Evolutionary conservation across 768 basidiomycete genomes (phyloP).

Genomic region (Tylopilus felleus): DNA sequence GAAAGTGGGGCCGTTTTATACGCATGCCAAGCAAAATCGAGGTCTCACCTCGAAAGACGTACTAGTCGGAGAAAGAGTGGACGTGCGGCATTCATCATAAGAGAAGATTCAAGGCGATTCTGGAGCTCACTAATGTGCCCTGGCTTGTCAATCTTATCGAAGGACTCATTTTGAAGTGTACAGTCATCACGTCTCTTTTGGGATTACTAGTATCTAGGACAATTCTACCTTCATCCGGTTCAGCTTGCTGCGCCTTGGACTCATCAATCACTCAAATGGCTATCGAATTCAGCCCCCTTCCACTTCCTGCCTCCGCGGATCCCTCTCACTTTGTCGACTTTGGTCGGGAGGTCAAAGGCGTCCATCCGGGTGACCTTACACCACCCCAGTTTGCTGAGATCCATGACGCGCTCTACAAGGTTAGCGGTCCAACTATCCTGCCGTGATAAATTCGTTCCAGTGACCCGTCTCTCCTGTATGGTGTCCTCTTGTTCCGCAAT

Average conservation of each 20-base stretch:
- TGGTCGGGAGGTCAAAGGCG: slow-evolving; percentile 73
- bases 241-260: too few species aligned
- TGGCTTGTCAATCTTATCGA: too few species aligned
- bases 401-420: slow-evolving; percentile 73
- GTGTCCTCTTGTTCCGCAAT: slow-evolving; percentile 70
- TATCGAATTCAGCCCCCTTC: slow-evolving; percentile 61
- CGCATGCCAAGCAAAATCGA: not conserved
- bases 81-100: not conserved
- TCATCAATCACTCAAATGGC: slow-evolving; percentile 43
- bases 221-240: too few species aligned
- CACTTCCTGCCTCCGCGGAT: slow-evolving; percentile 70
- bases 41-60: not conserved
- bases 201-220: too few species aligned
- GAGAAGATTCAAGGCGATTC: not conserved
- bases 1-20: slow-evolving; percentile 18
- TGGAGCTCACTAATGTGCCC: too few species aligned
- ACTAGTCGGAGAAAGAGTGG: not conserved
- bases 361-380: slow-evolving; percentile 61
- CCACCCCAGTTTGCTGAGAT: slow-evolving; percentile 65
- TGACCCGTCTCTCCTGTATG: slow-evolving; percentile 44
- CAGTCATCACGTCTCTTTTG: too few species aligned
- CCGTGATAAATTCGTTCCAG: not conserved
- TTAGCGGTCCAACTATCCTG: slow-evolving; percentile 22
- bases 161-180: too few species aligned
- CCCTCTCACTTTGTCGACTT: slow-evolving; percentile 63